Evolutionary conservation across 176 grass and related monocot species (phyloP), one percentile per base, ranked within the genome.

Genomic region (Carex kokanica): DNA sequence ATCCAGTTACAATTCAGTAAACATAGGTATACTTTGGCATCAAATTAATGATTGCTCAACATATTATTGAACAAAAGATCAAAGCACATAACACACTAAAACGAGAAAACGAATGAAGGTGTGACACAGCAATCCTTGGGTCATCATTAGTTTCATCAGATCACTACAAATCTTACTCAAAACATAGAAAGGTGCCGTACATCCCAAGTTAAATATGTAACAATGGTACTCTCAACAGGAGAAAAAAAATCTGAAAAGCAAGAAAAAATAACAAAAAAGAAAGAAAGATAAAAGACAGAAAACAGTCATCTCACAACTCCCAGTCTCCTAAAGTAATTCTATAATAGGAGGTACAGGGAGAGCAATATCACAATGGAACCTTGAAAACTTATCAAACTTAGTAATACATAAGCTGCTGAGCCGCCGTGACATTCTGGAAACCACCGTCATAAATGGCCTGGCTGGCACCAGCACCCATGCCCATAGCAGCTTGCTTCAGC

Each of bases 351-450:
- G 80, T 53, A 68, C 61, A 66, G 60, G 59, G 80, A 82, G 61
- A 82, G 32, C 78, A 64, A 81, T 64, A 18, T 62, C 58, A 82
- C 43, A 66, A 82, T 18, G 41, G 52, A 65, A 67, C n/a, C 12
- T 63, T 49, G 54, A 47, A 82, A 80, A 75, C 18, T 49, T 6
- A 66, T 59, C 36, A 66, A 32, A 11, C 36, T 90, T 93, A 99
- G 81, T 88, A 95, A 75, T 94, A 98, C 95, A 98, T 98, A 47
- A 92, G 90, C 85, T 94, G 94, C 83, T 97, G 92, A 20, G 83
- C 66, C 3, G 84, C 84, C 0, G 84, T 90, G 36, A 83, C 67
- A 18, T 90, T 88, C 80, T 89, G 96, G 91, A 79, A 95, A 13
- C 93, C 85, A 2, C 93, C 88, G 2, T 99, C 93, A 8, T 90